These are phyloP conservation scores for Hibiscus syriacus DNA, from an alignment of 345 rosid species.

Conservation along the genomic window DNA sequence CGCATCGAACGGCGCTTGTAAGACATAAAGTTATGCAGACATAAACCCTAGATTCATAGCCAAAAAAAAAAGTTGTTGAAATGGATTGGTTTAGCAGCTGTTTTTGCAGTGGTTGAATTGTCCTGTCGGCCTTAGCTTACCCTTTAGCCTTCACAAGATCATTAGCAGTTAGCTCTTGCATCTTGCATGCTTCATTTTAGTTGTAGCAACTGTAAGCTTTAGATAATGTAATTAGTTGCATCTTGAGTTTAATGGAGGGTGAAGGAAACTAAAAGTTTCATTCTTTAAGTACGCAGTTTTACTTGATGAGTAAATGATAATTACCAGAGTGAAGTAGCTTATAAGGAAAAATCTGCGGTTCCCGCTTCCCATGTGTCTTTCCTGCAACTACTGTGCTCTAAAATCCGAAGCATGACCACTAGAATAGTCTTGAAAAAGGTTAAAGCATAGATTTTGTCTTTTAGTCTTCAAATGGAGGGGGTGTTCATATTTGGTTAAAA, in stretches of 20 bases:
- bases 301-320: too few species aligned
- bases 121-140: background rate
- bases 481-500: too few species aligned
- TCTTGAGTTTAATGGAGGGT: background rate
- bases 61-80: background rate
- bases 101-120: slow-evolving; percentile 4
- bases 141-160: background rate
- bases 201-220: background rate
- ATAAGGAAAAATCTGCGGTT: background rate
- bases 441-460: background rate
- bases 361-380: background rate
- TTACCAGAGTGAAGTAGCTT: background rate
- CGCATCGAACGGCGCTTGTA: too few species aligned
- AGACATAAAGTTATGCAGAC: too few species aligned
- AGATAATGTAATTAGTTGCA: background rate
- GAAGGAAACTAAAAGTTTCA: background rate
- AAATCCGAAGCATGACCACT: background rate
- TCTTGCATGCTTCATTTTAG: background rate
- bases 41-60: too few species aligned
- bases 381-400: background rate
- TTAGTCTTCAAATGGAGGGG: too few species aligned
- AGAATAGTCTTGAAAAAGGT: background rate
- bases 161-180: background rate
- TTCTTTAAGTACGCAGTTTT: background rate
- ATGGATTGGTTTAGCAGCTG: slow-evolving; percentile 4